These are phyloP conservation scores for Globisporangium uncinulatum DNA, from an alignment of 352 stramenopile species.

Conservation along the genomic window DNA sequence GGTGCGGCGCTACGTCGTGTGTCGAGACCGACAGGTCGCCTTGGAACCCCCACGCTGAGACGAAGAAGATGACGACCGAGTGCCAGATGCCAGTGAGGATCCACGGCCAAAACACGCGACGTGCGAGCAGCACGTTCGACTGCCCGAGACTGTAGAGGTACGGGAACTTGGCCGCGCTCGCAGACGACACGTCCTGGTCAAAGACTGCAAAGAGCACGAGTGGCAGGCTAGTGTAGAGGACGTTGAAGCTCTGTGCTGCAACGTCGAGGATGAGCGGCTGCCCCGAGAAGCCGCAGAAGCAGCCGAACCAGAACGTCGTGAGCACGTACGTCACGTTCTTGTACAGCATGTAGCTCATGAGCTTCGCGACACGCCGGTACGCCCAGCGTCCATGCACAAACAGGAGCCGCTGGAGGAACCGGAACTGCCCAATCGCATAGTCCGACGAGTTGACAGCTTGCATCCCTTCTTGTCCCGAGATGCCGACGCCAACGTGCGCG, in stretches of 20 bases:
- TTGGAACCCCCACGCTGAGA: slow-evolving; percentile 63
- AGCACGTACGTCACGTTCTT: slow-evolving; percentile 90
- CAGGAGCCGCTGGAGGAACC: slow-evolving; percentile 88
- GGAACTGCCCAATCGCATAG: slow-evolving; percentile 93
- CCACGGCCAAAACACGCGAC: slow-evolving; percentile 79
- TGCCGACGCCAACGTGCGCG: slow-evolving; percentile 90
- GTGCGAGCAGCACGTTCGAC: slow-evolving; percentile 49
- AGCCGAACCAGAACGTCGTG: slow-evolving; percentile 84
- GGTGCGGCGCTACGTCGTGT: slow-evolving; percentile 6
- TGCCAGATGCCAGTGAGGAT: slow-evolving; percentile 82
- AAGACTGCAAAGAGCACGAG: slow-evolving; percentile 75
- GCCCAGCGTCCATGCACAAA: slow-evolving; percentile 92
- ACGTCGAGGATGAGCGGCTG: slow-evolving; percentile 76
- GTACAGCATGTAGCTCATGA: slow-evolving; percentile 95
- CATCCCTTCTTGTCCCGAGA: slow-evolving; percentile 89
- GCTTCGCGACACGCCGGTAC: slow-evolving; percentile 89
- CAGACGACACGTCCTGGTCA: slow-evolving; percentile 69
- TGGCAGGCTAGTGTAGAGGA: slow-evolving; percentile 73
- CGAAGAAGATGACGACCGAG: slow-evolving; percentile 76
- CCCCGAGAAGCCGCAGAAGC: slow-evolving; percentile 68
- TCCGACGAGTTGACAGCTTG: slow-evolving; percentile 92
- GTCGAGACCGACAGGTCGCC: slow-evolving; percentile 25
- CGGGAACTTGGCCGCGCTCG: slow-evolving; percentile 59
- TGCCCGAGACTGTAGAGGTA: slow-evolving; percentile 65
- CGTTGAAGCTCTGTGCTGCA: slow-evolving; percentile 78